phyloP scores from a whole-genome alignment of 495 filamentous ascomycete genomes.

The Penicillium simplicissimum region DNA sequence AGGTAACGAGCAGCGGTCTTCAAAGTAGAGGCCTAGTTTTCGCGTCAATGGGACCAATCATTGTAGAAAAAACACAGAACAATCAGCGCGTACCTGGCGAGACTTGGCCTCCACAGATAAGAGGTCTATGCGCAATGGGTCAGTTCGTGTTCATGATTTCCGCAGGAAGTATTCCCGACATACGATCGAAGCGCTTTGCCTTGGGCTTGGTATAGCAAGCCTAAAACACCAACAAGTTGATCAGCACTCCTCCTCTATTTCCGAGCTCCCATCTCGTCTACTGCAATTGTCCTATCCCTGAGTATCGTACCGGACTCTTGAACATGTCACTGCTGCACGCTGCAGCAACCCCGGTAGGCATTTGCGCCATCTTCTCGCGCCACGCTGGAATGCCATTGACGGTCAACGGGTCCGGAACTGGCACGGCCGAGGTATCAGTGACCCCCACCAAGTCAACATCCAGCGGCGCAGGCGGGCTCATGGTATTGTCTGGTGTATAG shows the following conservation, averaged over 20 bases:
- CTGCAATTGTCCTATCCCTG: not conserved
- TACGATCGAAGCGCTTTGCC: conserved; percentile 84
- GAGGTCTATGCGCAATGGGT: conserved; percentile 25
- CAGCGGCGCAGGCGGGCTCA: conserved; percentile 46
- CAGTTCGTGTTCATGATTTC: not conserved
- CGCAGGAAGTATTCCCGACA: conserved; percentile 34
- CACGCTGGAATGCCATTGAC: conserved; percentile 67
- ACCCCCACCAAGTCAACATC: conserved; percentile 41
- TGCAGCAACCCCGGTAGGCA: conserved; percentile 76
- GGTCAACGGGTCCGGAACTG: conserved; percentile 63
- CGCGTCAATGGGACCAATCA: not conserved
- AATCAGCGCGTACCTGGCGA: conserved; percentile 34
- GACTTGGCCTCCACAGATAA: conserved; percentile 45
- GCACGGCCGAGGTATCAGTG: conserved; percentile 40
- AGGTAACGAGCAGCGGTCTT: conserved; percentile 79
- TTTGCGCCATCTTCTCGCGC: conserved; percentile 64
- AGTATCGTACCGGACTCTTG: conserved; percentile 62
- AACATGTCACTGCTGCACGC: conserved; percentile 78
- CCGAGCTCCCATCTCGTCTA: not conserved
- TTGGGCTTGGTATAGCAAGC: conserved; percentile 66
- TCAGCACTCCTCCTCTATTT: conserved; percentile 2
- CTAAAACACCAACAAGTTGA: conserved; percentile 24
- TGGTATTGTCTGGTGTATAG: conserved; percentile 15
- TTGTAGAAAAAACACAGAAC: conserved; percentile 8
- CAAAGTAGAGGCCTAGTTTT: conserved; percentile 57